These are phyloP conservation scores for Globisporangium paddicum DNA, from an alignment of 352 stramenopile genomes.

Conservation along the genomic window DNA sequence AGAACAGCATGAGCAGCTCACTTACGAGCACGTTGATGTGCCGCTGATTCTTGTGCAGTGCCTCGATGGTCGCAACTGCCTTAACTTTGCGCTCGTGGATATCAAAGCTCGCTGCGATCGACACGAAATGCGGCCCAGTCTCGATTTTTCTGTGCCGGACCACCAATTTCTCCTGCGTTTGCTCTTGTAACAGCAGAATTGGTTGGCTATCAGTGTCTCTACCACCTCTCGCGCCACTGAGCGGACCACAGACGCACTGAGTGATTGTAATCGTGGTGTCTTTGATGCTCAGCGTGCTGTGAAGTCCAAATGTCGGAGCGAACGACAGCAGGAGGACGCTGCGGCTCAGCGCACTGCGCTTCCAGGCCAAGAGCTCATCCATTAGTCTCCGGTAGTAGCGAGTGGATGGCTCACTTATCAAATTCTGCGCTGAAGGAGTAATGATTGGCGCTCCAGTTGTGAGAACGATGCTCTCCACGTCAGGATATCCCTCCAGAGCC, in stretches of 20 bases:
- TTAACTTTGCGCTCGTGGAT: neutral
- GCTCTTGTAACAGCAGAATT: neutral
- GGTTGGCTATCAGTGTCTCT: neutral
- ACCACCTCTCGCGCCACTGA: slow-evolving; percentile 4
- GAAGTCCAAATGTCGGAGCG: slow-evolving; percentile 9
- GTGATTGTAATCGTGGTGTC: slow-evolving; percentile 29
- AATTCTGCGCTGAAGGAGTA: neutral
- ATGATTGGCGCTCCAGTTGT: neutral
- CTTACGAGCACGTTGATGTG: slow-evolving; percentile 3
- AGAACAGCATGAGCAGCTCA: neutral
- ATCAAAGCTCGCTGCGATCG: neutral
- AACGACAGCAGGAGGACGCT: slow-evolving; percentile 24
- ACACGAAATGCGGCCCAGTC: neutral
- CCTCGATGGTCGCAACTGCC: neutral
- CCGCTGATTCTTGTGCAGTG: neutral
- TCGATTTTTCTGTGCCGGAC: slow-evolving; percentile 6
- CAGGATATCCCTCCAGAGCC: slow-evolving; percentile 1
- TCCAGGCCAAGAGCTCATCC: slow-evolving; percentile 27
- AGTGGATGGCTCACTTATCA: neutral
- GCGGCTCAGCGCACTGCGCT: slow-evolving; percentile 16
- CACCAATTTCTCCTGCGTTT: neutral
- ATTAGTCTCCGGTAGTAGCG: slow-evolving; percentile 15
- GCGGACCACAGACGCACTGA: slow-evolving; percentile 38
- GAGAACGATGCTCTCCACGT: neutral
- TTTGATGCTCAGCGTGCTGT: slow-evolving; percentile 24